Base-by-base conservation (phyloP, 306 rosid genomes). In the Parietaria judaica region DNA sequence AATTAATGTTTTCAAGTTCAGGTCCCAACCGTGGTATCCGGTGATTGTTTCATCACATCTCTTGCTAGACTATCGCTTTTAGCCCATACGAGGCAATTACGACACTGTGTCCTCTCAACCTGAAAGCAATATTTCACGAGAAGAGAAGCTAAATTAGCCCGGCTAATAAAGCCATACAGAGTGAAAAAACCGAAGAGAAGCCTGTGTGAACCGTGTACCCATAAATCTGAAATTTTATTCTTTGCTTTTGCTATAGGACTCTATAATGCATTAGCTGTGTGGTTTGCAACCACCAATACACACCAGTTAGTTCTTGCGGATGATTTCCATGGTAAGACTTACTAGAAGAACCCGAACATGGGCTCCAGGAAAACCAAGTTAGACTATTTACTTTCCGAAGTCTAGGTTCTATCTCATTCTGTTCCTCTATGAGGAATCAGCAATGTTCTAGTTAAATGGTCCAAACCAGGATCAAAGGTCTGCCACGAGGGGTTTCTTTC, bases 61-160 rank as follows among this genome's bases (percentile, higher is more conserved):
- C 96, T 87, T 6, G 72, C 95, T 69, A 90, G 67, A 67, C 39
- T 87, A 76, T 90, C 96, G 39, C 87, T 90, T 80, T 90, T 90
- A 44, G 95, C 87, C 97, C 97, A 90, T 56, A 87, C 54, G 7
- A 90, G 56, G 76, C 96, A 90, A 67, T 90, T 90, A 67, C 41
- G 65, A 76, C 97, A 87, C 65, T 76, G 73, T 5, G 82, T 71
- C 74, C 80, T 78, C 70, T 79, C 77, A 70, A 87, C 80, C 97
- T 90, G 91, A 70, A 77, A 79, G 51, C 16, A 43, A 37, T 4
- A 55, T 54, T 36, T 60, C 53, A 52, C 16, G 50, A 6, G 58
- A 36, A 56, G 61, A 61, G 52, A 35, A 10, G 52, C 54, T 56
- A 57, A 12, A 47, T 61, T 14, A 8, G 11, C 16, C 38, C 49